phyloP scores from a whole-genome alignment of 176 grass and related monocot genomes.

The Cenchrus fungigraminus region DNA sequence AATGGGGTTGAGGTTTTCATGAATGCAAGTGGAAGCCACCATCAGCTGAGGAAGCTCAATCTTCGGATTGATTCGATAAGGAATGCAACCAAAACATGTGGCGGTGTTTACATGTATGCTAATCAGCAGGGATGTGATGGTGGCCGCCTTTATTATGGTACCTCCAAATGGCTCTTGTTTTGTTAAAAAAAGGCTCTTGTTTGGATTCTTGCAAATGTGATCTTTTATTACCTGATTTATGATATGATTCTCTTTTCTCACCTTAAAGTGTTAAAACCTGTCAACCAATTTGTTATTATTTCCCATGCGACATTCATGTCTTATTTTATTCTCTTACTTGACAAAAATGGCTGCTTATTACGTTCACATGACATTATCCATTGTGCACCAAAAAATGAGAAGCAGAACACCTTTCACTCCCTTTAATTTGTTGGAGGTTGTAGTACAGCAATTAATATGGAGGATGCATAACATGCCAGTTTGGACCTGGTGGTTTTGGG shows the following conservation, averaged over 20 bases:
- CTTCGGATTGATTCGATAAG: conserved; percentile 94
- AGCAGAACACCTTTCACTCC: not conserved
- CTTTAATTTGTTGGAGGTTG: not conserved
- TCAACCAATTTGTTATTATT: not conserved
- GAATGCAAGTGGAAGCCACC: conserved; percentile 98
- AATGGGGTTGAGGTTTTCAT: conserved; percentile 94
- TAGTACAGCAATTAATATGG: not conserved
- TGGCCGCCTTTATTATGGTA: conserved; percentile 95
- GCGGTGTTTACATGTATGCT: conserved; percentile 93
- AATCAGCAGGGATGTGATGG: conserved; percentile 98
- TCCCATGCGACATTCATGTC: not conserved
- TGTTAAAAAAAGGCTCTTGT: not conserved
- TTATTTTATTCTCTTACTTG: not conserved
- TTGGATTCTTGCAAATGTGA: conserved; percentile 12
- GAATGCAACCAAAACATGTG: conserved; percentile 79
- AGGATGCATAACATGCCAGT: not conserved
- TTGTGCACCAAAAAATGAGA: not conserved
- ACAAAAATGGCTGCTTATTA: not conserved
- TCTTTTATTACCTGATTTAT: conserved; percentile 1
- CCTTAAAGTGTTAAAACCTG: not conserved
- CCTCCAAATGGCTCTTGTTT: conserved; percentile 1
- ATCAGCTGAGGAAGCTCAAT: conserved; percentile 97
- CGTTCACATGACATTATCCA: not conserved
- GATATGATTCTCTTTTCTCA: not conserved
- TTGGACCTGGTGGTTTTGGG: not conserved